These are phyloP conservation scores for Arachnomyces sp. DNA, from an alignment of 2,329 filamentous ascomycete genomes.

Conservation along the genomic window DNA sequence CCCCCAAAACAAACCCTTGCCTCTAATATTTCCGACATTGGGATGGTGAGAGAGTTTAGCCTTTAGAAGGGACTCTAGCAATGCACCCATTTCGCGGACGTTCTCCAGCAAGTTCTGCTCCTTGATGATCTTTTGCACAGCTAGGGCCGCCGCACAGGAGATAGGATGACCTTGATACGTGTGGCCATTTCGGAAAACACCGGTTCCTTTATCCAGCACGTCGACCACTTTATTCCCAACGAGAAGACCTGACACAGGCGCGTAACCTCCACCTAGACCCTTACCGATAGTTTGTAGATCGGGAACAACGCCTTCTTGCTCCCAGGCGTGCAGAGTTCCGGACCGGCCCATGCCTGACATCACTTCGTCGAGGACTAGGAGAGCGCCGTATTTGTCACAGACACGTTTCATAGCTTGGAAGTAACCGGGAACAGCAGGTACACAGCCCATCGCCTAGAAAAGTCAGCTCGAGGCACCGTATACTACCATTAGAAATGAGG, in stretches of 20 bases:
- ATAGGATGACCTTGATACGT: constrained; percentile 55
- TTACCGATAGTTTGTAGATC: constrained; percentile 57
- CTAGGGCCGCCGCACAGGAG: constrained; percentile 52
- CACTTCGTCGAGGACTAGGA: constrained; percentile 73
- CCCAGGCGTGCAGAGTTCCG: constrained; percentile 54
- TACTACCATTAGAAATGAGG: no score
- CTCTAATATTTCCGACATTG: constrained; percentile 52
- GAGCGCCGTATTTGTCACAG: constrained; percentile 62
- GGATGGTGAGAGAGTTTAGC: constrained; percentile 38
- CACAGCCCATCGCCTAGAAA: constrained; percentile 57
- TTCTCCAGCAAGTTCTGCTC: constrained; percentile 54
- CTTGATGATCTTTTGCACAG: constrained; percentile 53
- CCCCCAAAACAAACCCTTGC: constrained; percentile 53
- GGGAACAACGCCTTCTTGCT: constrained; percentile 50
- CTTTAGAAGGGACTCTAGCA: constrained; percentile 37
- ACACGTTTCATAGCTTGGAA: constrained; percentile 60
- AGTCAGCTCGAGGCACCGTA: no score
- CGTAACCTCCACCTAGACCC: constrained; percentile 51
- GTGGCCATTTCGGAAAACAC: constrained; percentile 52
- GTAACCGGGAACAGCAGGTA: constrained; percentile 60
- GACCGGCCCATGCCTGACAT: constrained; percentile 59
- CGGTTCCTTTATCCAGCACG: constrained; percentile 40
- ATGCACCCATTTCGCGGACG: constrained; percentile 46
- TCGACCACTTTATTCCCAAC: constrained; percentile 44
- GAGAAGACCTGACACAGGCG: constrained; percentile 49